Evolutionary conservation across 768 basidiomycete genomes (phyloP), one percentile per base, ranked within the genome.

Genomic region (Leccinum truebloodii): DNA sequence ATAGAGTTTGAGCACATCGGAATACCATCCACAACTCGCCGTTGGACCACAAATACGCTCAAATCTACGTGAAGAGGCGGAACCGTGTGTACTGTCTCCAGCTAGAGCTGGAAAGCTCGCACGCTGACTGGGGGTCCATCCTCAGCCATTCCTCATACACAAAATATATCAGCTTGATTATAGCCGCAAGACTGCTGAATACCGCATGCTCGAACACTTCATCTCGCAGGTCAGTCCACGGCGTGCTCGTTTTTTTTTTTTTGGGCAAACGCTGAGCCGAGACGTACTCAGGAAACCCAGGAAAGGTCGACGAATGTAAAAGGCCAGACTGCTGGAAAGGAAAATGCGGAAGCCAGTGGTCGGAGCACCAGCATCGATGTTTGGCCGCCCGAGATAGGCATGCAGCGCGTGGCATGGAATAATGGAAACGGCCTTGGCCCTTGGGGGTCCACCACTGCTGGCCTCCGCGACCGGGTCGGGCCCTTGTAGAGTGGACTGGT

Each of bases 91-190:
- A 0, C 52, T 22, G 7, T 12, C 14, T 0, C 26, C 9, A 12
- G 2, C 6, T 30, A 16, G 20, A 51, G 30, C n/a, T 41, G 2
- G 5, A n/a, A 7, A 30, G 41, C n/a, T 22, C 24, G 48, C 12
- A 24, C 4, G 6, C 24, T 63, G 56, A 57, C 39, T 41, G 16
- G 26, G 1, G 57, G 54, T 44, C 52, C 8, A 22, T 57, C 20
- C 3, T 8, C 54, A 92, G 89, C 88, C 90, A 0, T 88, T 90
- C 67, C 85, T 93, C 63, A 79, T 86, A 16, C 88, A 92, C 71
- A 87, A 85, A 72, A 80, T 96, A 16, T 97, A 86, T 67, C 90
- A 92, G 69, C 80, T 98, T 55, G 96, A 98, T 73, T 93, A 91
- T 67, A 94, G 86, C 65, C 86, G 89, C 44, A 83, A 80, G 6